These are phyloP conservation scores for Lentinula sp. DNA, from an alignment of 768 basidiomycete species.

Conservation along the genomic window DNA sequence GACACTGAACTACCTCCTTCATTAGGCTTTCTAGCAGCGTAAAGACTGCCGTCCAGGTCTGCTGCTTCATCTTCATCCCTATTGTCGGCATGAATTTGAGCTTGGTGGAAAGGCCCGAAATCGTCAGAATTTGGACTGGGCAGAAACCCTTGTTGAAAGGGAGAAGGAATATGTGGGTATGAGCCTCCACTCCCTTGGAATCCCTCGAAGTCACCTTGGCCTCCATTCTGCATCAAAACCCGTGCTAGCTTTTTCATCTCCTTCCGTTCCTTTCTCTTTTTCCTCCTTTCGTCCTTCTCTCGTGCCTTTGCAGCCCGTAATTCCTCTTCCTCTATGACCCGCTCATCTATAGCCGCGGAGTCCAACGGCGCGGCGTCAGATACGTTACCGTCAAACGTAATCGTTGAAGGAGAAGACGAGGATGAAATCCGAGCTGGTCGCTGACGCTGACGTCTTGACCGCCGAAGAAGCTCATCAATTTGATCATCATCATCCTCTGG, in stretches of 20 bases:
- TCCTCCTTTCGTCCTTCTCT: conserved; percentile 42
- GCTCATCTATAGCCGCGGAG: conserved; percentile 44
- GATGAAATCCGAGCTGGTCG: conserved; percentile 5
- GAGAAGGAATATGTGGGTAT: conserved; percentile 15
- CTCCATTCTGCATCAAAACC: conserved; percentile 27
- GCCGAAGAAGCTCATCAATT: conserved; percentile 8
- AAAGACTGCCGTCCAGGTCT: conserved; percentile 55
- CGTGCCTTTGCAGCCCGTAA: conserved; percentile 34
- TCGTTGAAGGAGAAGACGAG: conserved; percentile 18
- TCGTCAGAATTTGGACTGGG: conserved; percentile 6
- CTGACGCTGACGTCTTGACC: conserved; percentile 16
- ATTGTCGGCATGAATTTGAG: conserved; percentile 13
- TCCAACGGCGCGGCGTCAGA: conserved; percentile 68
- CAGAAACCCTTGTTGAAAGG: conserved; percentile 14
- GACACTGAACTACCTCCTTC: conserved; percentile 22
- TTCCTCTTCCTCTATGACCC: conserved; percentile 22
- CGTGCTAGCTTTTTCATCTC: conserved; percentile 35
- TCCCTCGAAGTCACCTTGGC: conserved; percentile 51
- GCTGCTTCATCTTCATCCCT: conserved; percentile 43
- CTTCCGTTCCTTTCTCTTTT: conserved; percentile 37
- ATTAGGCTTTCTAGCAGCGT: conserved; percentile 26
- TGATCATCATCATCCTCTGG: conserved; percentile 54
- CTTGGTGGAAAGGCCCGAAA: conserved; percentile 3
- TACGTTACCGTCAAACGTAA: conserved; percentile 44
- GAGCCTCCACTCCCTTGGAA: conserved; percentile 50